Evolutionary conservation across 1,139 yeast species (phyloP), one percentile per base, ranked within the genome.

Genomic region (Diutina sp.): DNA sequence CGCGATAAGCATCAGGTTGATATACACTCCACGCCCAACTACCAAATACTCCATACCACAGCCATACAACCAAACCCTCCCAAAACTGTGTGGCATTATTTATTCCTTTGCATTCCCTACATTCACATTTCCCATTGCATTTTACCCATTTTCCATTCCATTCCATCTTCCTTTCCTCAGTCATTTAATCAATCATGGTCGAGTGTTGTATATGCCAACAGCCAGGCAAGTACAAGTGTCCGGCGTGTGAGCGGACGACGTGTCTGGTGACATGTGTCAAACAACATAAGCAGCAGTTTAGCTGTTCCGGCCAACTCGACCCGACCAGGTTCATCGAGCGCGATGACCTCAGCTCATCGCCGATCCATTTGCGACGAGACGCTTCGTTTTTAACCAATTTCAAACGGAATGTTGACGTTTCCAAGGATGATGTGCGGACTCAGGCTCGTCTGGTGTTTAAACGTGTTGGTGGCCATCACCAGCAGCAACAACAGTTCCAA

Each of bases 181-280:
- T 32, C 35, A 32, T 11, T 32, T 32, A 32, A 21, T 32, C 35
- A 11, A 8, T 11, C 45, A 47, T 47, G 51, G 9, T 6, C 5
- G 14, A 30, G 7, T 50, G 53, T n/a, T 30, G 28, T 18, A 50
- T 32, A 8, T 50, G 53, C 16, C 28, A 32, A 7, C 5, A 32
- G 5, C n/a, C 9, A 32, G 41, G 41, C 18, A 30, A 30, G 29
- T 51, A 51, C 46, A 51, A 51, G 44, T 51, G 54, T 25, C 54
- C 54, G 11, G 35, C 18, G 14, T 51, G 54, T 41, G 21, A n/a
- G 4, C 46, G 46, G 14, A 16, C 29, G 3, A 21, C 46, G 35
- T 51, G 54, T 25, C 54, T 51, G 54, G 32, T 51, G 5, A 14
- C 47, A n/a, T 51, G 54, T 51, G 54, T 51, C 35, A 38, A 41